Base-by-base conservation (phyloP, 495 filamentous ascomycete genomes). In the Penicillium odoratum region DNA sequence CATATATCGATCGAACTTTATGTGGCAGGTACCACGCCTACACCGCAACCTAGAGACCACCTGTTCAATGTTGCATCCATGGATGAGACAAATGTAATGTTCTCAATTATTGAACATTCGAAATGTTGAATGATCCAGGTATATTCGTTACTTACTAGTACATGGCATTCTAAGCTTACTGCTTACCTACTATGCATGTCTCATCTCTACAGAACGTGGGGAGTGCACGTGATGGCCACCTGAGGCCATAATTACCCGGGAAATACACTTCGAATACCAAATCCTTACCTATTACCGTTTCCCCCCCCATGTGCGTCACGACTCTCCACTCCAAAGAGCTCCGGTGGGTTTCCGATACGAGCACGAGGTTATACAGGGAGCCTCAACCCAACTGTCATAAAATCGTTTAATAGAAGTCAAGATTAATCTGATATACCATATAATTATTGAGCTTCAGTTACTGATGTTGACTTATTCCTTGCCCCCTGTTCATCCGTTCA, bases 241-340 rank as follows among this genome's bases (percentile, higher is more conserved):
- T 66, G 34, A 64, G 61, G 61, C 60, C 36, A 29, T 40, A n/a
- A 40, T 16, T 40, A 40, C 38, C 18, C 9, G n/a, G 0, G 13
- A 7, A 15, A 51, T 13, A 25, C 10, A 21, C 21, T 21, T 21
- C 2, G 21, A 21, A 21, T 21, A 21, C 21, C 21, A 21, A 21
- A 1, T 21, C 2, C 21, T 21, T 21, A 21, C 33, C 16, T 5
- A 40, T 16, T 40, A 40, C 38, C 38, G 38, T n/a, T 3, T 26
- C 7, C 16, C 49, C 49, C 11, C 50, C 56, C 40, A 58, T 57
- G 59, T 65, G 65, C 62, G 65, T 65, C 55, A 59, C 55, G 62
- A 64, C 65, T 65, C 62, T 68, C 63, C 62, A 68, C 64, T 59
- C 31, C 45, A 45, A 10, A 21, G 45, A 66, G 64, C 58, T 61